Evolutionary conservation across 2,329 filamentous ascomycete genomes (phyloP), one percentile per base, ranked within the genome.

Genomic region (Aspergillus sp.): DNA sequence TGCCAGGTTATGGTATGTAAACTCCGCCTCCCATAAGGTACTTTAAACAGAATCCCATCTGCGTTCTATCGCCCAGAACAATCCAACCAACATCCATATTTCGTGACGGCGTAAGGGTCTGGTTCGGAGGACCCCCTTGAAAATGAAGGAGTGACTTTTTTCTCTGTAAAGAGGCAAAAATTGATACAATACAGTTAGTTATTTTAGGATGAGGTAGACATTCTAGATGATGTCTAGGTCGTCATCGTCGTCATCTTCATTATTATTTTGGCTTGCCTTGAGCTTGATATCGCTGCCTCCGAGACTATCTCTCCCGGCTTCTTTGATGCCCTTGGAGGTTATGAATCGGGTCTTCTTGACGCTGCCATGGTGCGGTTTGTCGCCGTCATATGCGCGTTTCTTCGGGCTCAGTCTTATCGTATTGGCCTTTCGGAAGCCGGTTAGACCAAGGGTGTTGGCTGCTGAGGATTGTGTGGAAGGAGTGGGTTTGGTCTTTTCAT

Each of bases 281-380:
- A 12, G 3, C 39, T 40, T 72, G 62, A 31, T 58, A 51, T 36
- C 55, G 53, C 36, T 71, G 5, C 65, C 71, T 7, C 83, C 82
- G 2, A 90, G 61, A 58, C 85, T 89, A 58, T 90, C 86, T 47
- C 85, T 74, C 1, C 86, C 86, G 4, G 86, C 86, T 65, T 88
- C 85, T 43, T 82, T 78, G 49, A 90, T 90, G 0, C 86, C 86
- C 61, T 84, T 87, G 34, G 82, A 81, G 27, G 86, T 88, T 33
- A 90, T 77, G 59, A 90, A 90, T n/a, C 86, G 75, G 40, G 86
- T 90, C 74, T 88, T 88, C 68, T 88, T 58, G 59, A 74, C 51
- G 48, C 61, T 64, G 46, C 60, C 60, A 27, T 57, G 57, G 40
- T 61, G 59, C 11, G 57, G 58, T 35, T 49, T 61, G 51, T 59